These are phyloP conservation scores for Penicillium concentricum DNA, from an alignment of 2,329 filamentous ascomycete species.

Conservation along the genomic window DNA sequence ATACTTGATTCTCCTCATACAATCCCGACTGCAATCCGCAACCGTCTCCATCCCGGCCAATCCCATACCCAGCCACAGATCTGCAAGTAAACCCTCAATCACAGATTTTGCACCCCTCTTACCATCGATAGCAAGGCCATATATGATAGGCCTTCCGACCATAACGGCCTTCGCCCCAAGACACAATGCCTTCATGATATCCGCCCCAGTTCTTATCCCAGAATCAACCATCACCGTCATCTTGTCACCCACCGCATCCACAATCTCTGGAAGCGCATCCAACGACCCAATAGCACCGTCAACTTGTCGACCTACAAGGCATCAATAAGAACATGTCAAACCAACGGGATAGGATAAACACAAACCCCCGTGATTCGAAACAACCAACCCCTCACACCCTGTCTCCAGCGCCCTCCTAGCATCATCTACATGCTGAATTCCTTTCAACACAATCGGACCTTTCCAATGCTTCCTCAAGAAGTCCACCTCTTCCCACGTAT, in stretches of 20 bases:
- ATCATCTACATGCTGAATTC: constrained; percentile 53
- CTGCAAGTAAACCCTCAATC: constrained; percentile 52
- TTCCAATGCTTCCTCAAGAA: constrained; percentile 60
- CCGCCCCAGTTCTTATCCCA: constrained; percentile 49
- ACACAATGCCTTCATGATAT: constrained; percentile 53
- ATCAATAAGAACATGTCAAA: not conserved
- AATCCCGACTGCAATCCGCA: constrained; percentile 26
- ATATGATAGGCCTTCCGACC: constrained; percentile 58
- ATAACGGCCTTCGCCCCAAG: constrained; percentile 59
- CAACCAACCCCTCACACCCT: constrained; percentile 51
- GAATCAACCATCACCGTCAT: constrained; percentile 52
- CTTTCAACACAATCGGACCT: constrained; percentile 62
- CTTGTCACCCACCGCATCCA: constrained; percentile 55
- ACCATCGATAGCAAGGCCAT: constrained; percentile 56
- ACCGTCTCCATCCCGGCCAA: constrained; percentile 50
- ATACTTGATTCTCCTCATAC: too few species aligned
- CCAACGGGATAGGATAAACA: constrained; percentile 1
- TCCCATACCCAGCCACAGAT: constrained; percentile 57
- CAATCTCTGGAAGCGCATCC: constrained; percentile 59
- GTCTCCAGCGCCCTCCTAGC: constrained; percentile 45
- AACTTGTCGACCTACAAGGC: constrained; percentile 42
- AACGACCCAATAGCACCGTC: constrained; percentile 52
- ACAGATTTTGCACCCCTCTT: constrained; percentile 55
- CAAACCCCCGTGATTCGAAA: constrained; percentile 52
- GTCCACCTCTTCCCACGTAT: constrained; percentile 60